Conservation (phyloP, 768 basidiomycete species). For the Rhodotorula kratochvilovae region DNA sequence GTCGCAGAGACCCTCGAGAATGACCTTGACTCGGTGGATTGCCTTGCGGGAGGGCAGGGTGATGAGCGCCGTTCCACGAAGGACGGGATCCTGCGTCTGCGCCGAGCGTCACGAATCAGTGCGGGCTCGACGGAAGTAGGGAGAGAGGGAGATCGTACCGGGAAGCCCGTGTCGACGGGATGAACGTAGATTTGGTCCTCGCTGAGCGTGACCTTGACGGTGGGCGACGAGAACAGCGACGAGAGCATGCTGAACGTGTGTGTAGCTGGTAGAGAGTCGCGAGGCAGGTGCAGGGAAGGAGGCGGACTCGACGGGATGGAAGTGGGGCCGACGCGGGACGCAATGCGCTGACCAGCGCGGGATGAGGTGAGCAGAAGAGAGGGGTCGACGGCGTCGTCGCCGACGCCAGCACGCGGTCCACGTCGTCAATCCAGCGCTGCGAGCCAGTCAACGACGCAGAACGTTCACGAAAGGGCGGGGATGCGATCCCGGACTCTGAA, state of each 20-base stretch:
- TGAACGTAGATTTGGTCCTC: slow-evolving; percentile 20
- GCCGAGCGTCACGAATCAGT: neutral
- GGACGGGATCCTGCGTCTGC: slow-evolving; percentile 24
- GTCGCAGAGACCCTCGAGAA: slow-evolving; percentile 28
- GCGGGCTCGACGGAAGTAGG: no score
- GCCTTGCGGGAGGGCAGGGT: slow-evolving; percentile 15
- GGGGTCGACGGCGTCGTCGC: neutral
- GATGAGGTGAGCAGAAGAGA: neutral
- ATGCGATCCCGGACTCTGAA: neutral
- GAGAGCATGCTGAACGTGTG: neutral
- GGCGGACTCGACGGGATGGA: neutral
- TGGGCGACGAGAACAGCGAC: slow-evolving; percentile 14
- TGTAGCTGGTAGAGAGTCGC: neutral
- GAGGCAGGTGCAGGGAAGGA: no score
- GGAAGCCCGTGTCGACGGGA: slow-evolving; percentile 8
- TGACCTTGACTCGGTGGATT: slow-evolving; percentile 14
- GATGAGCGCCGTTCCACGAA: slow-evolving; percentile 19
- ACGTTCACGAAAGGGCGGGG: neutral
- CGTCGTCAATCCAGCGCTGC: neutral
- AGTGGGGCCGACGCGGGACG: neutral
- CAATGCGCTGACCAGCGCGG: no score
- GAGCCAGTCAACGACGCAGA: neutral
- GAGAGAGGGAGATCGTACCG: neutral
- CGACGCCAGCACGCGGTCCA: neutral
- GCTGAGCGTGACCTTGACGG: slow-evolving; percentile 23